phyloP scores from a whole-genome alignment of 2,329 filamentous ascomycete genomes.

The Colletotrichum sp. region DNA sequence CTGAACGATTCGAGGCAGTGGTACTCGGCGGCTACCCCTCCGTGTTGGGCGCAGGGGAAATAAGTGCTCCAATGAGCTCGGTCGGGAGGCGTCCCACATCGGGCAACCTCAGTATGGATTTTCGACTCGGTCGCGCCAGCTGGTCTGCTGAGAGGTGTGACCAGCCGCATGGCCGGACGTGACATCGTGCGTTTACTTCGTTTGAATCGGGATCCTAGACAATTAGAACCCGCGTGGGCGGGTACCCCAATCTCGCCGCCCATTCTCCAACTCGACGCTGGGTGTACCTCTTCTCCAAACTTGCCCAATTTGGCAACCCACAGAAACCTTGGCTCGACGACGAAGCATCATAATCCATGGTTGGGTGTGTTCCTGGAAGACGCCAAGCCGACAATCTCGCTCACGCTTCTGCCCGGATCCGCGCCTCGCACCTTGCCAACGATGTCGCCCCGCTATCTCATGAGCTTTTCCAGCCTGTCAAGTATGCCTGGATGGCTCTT shows the following conservation, averaged over 20 bases:
- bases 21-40: constrained; percentile 17
- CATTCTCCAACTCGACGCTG: background rate
- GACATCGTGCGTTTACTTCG: constrained; percentile 7
- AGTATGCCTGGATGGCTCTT: background rate
- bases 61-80: constrained; percentile 19
- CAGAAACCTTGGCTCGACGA: constrained; percentile 13
- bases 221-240: background rate
- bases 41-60: constrained; percentile 1
- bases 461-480: background rate
- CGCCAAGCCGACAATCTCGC: background rate
- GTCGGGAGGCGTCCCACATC: background rate
- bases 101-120: background rate
- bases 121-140: constrained; percentile 1
- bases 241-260: background rate
- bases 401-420: background rate
- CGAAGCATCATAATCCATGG: constrained; percentile 8
- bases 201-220: background rate
- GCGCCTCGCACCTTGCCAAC: background rate
- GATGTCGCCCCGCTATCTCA: background rate
- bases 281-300: background rate
- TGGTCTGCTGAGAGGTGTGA: constrained; percentile 6
- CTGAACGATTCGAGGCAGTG: constrained; percentile 7
- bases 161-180: constrained; percentile 12
- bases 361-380: background rate
- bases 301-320: background rate